phyloP scores from a whole-genome alignment of 192 early-diverging fungal species.

The Backusella macrospora region DNA sequence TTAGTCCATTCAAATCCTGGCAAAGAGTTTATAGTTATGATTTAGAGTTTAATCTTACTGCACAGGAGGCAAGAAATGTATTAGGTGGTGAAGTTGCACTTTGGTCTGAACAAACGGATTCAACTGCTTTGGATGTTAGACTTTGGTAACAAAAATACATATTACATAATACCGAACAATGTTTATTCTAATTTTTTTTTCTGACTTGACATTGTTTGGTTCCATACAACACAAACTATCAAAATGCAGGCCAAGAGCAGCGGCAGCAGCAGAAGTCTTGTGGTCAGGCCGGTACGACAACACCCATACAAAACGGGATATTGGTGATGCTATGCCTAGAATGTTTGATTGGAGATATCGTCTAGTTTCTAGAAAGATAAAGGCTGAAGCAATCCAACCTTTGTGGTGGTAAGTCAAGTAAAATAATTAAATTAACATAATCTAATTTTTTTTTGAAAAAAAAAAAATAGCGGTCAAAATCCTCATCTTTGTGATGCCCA shows the following conservation, averaged over 20 bases:
- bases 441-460: neutral
- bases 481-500: slow-evolving; percentile 29
- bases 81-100: slow-evolving; percentile 75
- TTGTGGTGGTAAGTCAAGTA: slow-evolving; percentile 36
- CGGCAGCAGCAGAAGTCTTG: slow-evolving; percentile 68
- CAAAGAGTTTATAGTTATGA: slow-evolving; percentile 76
- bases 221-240: slow-evolving; percentile 9
- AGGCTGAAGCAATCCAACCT: slow-evolving; percentile 71
- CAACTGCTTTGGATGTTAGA: slow-evolving; percentile 61
- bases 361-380: slow-evolving; percentile 65
- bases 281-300: slow-evolving; percentile 46
- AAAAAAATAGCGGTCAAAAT: slow-evolving; percentile 12
- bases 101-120: slow-evolving; percentile 76
- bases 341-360: slow-evolving; percentile 76
- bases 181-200: neutral
- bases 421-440: neutral
- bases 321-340: slow-evolving; percentile 61
- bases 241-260: slow-evolving; percentile 54
- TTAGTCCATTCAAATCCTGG: slow-evolving; percentile 75
- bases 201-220: neutral
- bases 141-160: slow-evolving; percentile 53
- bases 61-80: slow-evolving; percentile 57
- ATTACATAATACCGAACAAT: neutral
- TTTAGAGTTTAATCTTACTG: slow-evolving; percentile 53
- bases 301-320: slow-evolving; percentile 53